Conservation (phyloP, 2,329 filamentous ascomycete genomes). For the Gliomastix tumulicola region DNA sequence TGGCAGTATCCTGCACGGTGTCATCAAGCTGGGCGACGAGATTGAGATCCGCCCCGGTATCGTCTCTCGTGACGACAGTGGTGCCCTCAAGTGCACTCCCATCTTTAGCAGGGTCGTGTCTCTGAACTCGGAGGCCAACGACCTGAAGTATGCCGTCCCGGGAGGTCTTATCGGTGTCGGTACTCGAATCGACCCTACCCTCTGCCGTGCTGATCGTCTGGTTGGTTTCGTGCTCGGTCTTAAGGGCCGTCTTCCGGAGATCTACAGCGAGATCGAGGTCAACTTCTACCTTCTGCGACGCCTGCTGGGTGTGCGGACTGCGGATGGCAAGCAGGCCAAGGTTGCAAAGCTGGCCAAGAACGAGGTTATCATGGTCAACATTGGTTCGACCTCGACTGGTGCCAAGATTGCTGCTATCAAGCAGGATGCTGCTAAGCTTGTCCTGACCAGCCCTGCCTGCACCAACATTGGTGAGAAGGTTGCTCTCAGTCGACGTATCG, state of each 20-base stretch:
- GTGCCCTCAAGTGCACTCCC: slow-evolving; percentile 90
- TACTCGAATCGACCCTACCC: slow-evolving; percentile 92
- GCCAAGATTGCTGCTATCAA: slow-evolving; percentile 97
- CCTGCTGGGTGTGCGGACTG: slow-evolving; percentile 92
- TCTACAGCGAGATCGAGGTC: slow-evolving; percentile 97
- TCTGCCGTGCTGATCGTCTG: slow-evolving; percentile 97
- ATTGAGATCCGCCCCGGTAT: slow-evolving; percentile 99
- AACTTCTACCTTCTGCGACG: slow-evolving; percentile 98
- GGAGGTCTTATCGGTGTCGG: slow-evolving; percentile 98
- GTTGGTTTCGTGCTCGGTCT: slow-evolving; percentile 97
- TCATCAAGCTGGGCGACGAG: slow-evolving; percentile 94
- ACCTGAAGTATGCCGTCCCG: slow-evolving; percentile 95
- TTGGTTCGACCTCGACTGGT: slow-evolving; percentile 93
- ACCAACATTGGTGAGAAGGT: slow-evolving; percentile 98
- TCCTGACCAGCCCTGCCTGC: slow-evolving; percentile 88
- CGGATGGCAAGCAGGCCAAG: slow-evolving; percentile 98
- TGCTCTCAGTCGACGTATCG: slow-evolving; percentile 89
- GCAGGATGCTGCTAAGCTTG: slow-evolving; percentile 93
- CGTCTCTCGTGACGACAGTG: slow-evolving; percentile 88
- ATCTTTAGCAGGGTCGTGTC: slow-evolving; percentile 95
- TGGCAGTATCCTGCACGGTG: slow-evolving; percentile 93
- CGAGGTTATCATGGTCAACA: slow-evolving; percentile 99
- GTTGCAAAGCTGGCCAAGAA: slow-evolving; percentile 97
- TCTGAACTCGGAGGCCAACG: slow-evolving; percentile 95
- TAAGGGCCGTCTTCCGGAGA: slow-evolving; percentile 86